Evolutionary conservation across 2,329 filamentous ascomycete species (phyloP), one percentile per base, ranked within the genome.

Genomic region (Pestalotiopsis sp.): DNA sequence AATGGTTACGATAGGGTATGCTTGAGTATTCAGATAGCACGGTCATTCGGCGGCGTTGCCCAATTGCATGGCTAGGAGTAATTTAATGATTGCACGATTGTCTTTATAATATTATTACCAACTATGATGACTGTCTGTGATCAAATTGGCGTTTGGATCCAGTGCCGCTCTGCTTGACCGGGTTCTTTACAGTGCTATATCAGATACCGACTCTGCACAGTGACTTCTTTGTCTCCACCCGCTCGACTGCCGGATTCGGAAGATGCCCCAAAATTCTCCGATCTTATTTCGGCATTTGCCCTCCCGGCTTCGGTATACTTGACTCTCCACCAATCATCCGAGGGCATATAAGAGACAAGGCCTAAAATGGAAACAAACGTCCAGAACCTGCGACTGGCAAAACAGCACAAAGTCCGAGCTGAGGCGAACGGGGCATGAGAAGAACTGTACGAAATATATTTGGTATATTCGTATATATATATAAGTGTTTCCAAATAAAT

Each of bases 1-100:
- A 31, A 56, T 49, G n/a, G 63, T 20, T 49, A 49, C 27, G 27
- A 31, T 56, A 61, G 20, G 57, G n/a, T 66, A 9, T 36, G 31
- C 31, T 36, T 36, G 31, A 36, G 65, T 66, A 66, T 25, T 66
- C 57, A 49, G 20, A 17, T 59, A 45, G 38, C 31, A 41, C 27
- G 52, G 57, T 60, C 36, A 52, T 58, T 25, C n/a, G 27, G n/a
- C 56, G 57, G 65, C 65, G 65, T 66, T 36, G 57, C 38, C 41
- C 25, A 66, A 38, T 60, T 49, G 65, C 65, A 66, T 66, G 23
- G 57, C 52, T 66, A 52, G 65, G 65, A 39, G 65, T 66, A 66
- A 66, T 41, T 39, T 66, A 49, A 66, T 66, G 65, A 66, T 60
- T 66, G 45, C 41, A 66, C 52, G 65, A 45, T 52, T 49, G 31